Conservation (phyloP, 2,329 filamentous ascomycete species). For the Ilyonectria sp. region DNA sequence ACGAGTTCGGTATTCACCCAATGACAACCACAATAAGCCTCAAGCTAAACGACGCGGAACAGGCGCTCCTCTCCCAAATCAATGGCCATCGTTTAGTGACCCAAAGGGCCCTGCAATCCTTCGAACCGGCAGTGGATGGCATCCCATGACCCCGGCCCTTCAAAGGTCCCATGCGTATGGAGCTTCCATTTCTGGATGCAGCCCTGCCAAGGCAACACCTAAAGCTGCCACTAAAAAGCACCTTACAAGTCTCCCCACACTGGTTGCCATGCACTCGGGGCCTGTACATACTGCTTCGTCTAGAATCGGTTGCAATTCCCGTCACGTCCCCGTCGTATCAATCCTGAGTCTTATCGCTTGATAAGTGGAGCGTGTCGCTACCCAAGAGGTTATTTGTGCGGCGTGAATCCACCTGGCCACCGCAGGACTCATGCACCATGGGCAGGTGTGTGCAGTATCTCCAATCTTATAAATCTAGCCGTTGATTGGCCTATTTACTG, state of each 20-base stretch:
- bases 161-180: constrained; percentile 23
- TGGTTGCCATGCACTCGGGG: background rate
- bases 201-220: background rate
- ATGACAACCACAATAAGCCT: background rate
- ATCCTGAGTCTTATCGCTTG: background rate
- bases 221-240: constrained; percentile 12
- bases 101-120: constrained; percentile 16
- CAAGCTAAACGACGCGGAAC: background rate
- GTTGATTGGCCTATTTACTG: background rate
- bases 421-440: background rate
- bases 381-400: background rate
- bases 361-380: background rate
- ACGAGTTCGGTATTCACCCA: background rate
- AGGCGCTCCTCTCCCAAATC: background rate
- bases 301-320: background rate
- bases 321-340: constrained; percentile 6
- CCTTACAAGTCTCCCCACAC: constrained; percentile 4
- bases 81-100: background rate
- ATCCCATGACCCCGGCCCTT: background rate
- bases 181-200: constrained; percentile 23
- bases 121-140: background rate
- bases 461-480: background rate
- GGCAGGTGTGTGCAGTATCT: background rate
- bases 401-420: no score
- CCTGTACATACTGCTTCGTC: constrained; percentile 2